Conservation (phyloP, 2,329 filamentous ascomycete genomes). For the Fusarium sp. region DNA sequence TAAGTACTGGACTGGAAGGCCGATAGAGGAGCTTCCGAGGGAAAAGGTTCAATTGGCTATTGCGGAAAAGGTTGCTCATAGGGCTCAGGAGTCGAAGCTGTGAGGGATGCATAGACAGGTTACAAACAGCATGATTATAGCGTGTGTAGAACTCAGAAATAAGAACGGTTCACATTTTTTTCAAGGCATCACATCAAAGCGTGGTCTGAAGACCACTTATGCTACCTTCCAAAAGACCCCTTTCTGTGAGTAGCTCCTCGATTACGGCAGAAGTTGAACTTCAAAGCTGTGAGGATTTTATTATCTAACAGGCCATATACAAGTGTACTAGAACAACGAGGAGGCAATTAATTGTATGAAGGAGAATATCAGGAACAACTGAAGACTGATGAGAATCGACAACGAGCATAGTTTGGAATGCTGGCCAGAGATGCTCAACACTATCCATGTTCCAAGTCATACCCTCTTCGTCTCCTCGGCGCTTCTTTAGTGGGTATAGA, state of each 20-base stretch:
- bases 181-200: not conserved
- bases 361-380: not conserved
- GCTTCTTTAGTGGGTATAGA: rapidly evolving
- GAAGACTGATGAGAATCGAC: not conserved
- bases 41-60: constrained; percentile 41
- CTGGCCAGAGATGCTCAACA: not conserved
- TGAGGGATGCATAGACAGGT: not conserved
- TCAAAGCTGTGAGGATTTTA: no score
- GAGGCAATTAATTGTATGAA: not conserved
- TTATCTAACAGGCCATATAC: no score
- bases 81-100: constrained; percentile 37
- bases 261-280: not conserved
- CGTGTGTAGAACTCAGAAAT: not conserved
- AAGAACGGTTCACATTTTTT: not conserved
- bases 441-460: not conserved
- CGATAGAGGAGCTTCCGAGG: constrained; percentile 62
- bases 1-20: constrained; percentile 72
- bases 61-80: constrained; percentile 41
- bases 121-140: not conserved
- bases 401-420: not conserved
- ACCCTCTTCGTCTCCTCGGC: not conserved
- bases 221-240: not conserved
- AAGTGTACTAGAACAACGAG: no score
- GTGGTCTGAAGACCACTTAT: not conserved
- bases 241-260: not conserved